Conservation (phyloP, 2,329 filamentous ascomycete species). For the Aspergillus piperis region DNA sequence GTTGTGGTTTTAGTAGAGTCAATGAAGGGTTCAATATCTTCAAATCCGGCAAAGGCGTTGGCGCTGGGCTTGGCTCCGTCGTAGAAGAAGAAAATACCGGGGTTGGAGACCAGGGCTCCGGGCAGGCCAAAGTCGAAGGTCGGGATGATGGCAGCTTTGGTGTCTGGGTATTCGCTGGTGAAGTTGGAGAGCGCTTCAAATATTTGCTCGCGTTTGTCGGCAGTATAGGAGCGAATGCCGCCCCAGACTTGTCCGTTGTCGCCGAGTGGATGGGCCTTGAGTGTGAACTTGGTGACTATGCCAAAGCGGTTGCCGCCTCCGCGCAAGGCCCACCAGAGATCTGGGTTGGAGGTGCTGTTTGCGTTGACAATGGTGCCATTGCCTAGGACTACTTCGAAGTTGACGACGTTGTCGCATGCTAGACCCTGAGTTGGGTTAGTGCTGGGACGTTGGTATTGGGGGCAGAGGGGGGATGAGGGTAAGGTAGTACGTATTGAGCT, state of each 20-base stretch:
- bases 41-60: constrained; percentile 11
- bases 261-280: constrained; percentile 11
- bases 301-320: constrained; percentile 16
- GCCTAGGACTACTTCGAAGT: constrained; percentile 14
- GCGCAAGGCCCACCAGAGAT: constrained; percentile 18
- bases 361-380: constrained; percentile 14
- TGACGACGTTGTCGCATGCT: constrained; percentile 16
- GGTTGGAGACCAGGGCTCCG: constrained; percentile 9
- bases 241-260: constrained; percentile 11
- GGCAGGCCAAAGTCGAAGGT: constrained; percentile 13
- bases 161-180: constrained; percentile 13
- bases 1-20: constrained; percentile 7
- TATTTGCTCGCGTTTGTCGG: constrained; percentile 7
- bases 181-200: constrained; percentile 8
- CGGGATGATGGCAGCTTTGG: constrained; percentile 14
- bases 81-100: constrained; percentile 17
- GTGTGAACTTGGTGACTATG: constrained; percentile 18
- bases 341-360: constrained; percentile 11
- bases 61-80: constrained; percentile 7
- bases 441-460: background rate
- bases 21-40: constrained; percentile 9
- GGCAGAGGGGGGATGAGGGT: background rate
- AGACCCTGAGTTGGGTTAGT: constrained; percentile 4
- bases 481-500: constrained; percentile 15
- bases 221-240: constrained; percentile 5